A percentile compares a stretch with the other conserved stretches of the same genome.
Conservation (phyloP, 495 filamentous ascomycete genomes). For the Neurospora sp. region DNA sequence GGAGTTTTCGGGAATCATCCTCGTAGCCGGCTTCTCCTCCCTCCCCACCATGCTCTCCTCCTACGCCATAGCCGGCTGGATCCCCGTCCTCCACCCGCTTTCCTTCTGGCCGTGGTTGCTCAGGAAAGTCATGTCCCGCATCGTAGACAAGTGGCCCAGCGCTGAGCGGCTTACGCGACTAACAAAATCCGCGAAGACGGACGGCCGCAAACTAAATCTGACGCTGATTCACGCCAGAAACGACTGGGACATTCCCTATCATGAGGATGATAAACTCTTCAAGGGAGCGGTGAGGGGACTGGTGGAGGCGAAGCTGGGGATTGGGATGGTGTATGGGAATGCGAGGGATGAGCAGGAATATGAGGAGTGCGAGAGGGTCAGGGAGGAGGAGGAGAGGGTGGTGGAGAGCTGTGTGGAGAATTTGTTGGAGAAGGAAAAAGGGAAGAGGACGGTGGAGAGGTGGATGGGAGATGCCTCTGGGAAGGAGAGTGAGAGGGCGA, state of each 20-base stretch:
- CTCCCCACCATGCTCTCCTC: conserved; percentile 56
- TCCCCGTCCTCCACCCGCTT: conserved; percentile 74
- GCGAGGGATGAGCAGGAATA: conserved; percentile 20
- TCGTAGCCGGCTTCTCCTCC: conserved; percentile 70
- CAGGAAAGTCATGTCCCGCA: conserved; percentile 24
- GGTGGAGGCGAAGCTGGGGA: conserved; percentile 14
- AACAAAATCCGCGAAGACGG: conserved; percentile 35
- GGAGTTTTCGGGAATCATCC: conserved; percentile 60
- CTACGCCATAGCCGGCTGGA: conserved; percentile 56
- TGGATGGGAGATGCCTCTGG: conserved; percentile 23
- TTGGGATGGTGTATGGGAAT: conserved; percentile 6
- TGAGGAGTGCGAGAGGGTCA: neutral
- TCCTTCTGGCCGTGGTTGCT: conserved; percentile 33
- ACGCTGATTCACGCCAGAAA: conserved; percentile 66
- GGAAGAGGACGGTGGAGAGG: conserved; percentile 22
- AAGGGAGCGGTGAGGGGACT: conserved; percentile 44
- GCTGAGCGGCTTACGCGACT: conserved; percentile 33
- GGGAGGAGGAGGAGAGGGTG: conserved; percentile 15
- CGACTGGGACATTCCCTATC: conserved; percentile 67
- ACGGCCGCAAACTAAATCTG: conserved; percentile 42
- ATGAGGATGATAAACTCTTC: conserved; percentile 47
- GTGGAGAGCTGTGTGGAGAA: conserved; percentile 15
- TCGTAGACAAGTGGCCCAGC: conserved; percentile 46
- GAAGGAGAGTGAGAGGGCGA: conserved; percentile 12
- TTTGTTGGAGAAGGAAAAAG: conserved; percentile 25